phyloP scores from a whole-genome alignment of 805 yeast genomes.

The Barnettozyma sp. region DNA sequence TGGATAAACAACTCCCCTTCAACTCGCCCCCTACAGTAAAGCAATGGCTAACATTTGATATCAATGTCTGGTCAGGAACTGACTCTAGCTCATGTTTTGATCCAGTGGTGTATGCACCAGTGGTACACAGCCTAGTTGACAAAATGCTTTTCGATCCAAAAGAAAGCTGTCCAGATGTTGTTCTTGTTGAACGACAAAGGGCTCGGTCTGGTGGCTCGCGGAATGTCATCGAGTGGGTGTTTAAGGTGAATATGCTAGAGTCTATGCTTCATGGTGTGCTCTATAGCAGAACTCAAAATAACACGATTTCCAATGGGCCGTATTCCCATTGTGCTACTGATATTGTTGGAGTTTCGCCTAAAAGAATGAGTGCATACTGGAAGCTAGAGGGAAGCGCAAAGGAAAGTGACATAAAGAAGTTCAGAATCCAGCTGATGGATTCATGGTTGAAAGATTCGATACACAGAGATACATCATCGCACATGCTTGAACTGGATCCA shows the following conservation, averaged over 20 bases:
- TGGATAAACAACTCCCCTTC: slow-evolving; percentile 19
- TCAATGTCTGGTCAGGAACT: slow-evolving; percentile 18
- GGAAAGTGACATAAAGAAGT: slow-evolving; percentile 13
- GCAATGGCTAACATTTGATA: slow-evolving; percentile 32
- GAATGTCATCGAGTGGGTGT: slow-evolving; percentile 42
- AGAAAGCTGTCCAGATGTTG: slow-evolving; percentile 30
- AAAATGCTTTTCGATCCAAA: slow-evolving; percentile 19
- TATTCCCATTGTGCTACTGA: no score
- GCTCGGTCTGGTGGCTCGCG: slow-evolving; percentile 42
- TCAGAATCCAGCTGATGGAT: slow-evolving; percentile 18
- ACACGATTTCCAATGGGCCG: no score
- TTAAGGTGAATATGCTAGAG: slow-evolving; percentile 49
- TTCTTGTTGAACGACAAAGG: slow-evolving; percentile 52
- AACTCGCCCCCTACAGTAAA: slow-evolving; percentile 22
- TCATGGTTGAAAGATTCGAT: slow-evolving; percentile 14
- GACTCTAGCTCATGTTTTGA: slow-evolving; percentile 12
- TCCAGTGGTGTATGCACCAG: slow-evolving; percentile 22
- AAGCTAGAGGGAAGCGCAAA: slow-evolving; percentile 10
- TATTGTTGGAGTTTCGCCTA: slow-evolving; percentile 17
- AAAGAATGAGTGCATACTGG: slow-evolving; percentile 22
- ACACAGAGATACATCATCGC: neutral
- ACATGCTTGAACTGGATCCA: slow-evolving; percentile 10
- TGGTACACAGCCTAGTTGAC: slow-evolving; percentile 24
- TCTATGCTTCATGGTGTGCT: slow-evolving; percentile 35
- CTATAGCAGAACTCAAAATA: slow-evolving; percentile 8